Conservation (phyloP, 805 yeast genomes). For the Ogataea neopini region DNA sequence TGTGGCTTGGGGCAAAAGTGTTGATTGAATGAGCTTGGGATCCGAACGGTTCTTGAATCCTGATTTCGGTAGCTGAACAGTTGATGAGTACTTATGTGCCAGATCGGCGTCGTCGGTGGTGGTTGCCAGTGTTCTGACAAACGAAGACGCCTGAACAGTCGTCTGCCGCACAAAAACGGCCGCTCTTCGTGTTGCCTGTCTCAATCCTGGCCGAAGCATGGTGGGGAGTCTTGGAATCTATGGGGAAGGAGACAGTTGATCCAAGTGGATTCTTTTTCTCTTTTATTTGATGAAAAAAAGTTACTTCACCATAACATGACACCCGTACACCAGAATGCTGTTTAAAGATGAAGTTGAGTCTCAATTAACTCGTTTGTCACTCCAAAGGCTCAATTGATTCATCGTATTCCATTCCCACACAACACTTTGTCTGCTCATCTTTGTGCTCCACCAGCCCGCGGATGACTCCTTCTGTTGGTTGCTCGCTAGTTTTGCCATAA, state of each 20-base stretch:
- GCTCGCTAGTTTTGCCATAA: no score
- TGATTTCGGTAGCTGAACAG: slow-evolving; percentile 59
- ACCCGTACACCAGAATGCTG: neutral
- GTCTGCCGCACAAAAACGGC: neutral
- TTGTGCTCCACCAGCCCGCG: no score
- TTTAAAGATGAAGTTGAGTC: no score
- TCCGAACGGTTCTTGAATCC: slow-evolving; percentile 63
- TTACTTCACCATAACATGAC: neutral
- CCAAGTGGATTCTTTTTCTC: neutral
- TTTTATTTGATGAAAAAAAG: neutral
- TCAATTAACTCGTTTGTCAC: no score
- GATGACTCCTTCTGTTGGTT: no score
- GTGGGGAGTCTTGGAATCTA: neutral
- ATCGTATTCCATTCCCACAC: no score
- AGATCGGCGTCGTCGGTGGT: slow-evolving; percentile 5
- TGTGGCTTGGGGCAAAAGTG: slow-evolving; percentile 53
- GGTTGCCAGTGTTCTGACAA: neutral
- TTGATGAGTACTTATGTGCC: slow-evolving; percentile 26
- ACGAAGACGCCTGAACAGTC: neutral
- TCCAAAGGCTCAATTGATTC: no score
- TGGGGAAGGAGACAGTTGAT: neutral
- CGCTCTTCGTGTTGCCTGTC: neutral
- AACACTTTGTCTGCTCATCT: no score
- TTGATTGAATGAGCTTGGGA: slow-evolving; percentile 41
- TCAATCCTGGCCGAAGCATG: slow-evolving; percentile 2